phyloP scores from a whole-genome alignment of 441 rosid genomes.

The Eutrema salsugineum region DNA sequence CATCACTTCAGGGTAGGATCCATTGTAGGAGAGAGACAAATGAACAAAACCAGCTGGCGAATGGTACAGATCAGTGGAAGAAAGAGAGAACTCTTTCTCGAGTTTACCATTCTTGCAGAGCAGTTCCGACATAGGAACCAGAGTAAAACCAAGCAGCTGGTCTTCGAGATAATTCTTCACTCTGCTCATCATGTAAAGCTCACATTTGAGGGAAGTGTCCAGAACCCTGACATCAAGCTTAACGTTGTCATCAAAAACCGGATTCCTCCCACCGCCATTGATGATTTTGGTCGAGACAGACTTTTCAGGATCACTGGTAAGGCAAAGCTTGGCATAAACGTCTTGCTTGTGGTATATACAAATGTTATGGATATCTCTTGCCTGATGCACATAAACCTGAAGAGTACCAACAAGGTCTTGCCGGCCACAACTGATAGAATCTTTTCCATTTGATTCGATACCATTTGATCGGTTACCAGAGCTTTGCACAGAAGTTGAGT shows the following conservation, averaged over 20 bases:
- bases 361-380: constrained; percentile 98
- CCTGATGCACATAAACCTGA: constrained; percentile 80
- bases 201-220: constrained; percentile 86
- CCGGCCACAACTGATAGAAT: constrained; percentile 21
- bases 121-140: constrained; percentile 91
- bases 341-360: constrained; percentile 99
- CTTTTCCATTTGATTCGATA: constrained; percentile 38
- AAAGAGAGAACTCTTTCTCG: constrained; percentile 92
- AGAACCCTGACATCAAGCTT: constrained; percentile 57
- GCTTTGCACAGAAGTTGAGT: constrained; percentile 30
- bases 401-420: constrained; percentile 60
- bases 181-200: constrained; percentile 98
- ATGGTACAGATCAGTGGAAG: constrained; percentile 94
- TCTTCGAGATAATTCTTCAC: constrained; percentile 97
- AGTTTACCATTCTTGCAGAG: constrained; percentile 67
- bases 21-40: constrained; percentile 71
- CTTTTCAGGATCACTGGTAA: constrained; percentile 79
- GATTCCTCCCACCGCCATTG: constrained; percentile 98
- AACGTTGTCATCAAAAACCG: constrained; percentile 78
- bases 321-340: constrained; percentile 94
- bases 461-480: constrained; percentile 37
- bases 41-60: constrained; percentile 96
- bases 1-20: constrained; percentile 90
- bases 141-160: constrained; percentile 86
- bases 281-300: constrained; percentile 82